Evolutionary conservation across 306 rosid genomes (phyloP).

Genomic region (Trichosanthes cucumerina): DNA sequence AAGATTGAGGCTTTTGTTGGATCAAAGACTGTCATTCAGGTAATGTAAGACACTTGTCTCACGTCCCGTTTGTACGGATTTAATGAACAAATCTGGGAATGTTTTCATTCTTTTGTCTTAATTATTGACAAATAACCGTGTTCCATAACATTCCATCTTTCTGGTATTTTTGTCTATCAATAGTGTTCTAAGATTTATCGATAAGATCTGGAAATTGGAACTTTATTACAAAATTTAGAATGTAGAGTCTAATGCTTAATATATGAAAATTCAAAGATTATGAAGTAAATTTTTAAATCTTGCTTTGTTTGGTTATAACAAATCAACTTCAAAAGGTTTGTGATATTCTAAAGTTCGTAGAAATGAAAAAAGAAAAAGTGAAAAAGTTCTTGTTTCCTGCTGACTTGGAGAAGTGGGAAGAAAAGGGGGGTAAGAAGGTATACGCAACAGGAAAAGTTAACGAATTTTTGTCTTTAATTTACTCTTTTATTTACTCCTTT

Average conservation of each 20-base stretch:
- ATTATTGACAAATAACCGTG: not conserved
- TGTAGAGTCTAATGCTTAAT: not conserved
- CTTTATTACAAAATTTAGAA: not conserved
- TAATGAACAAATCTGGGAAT: not conserved
- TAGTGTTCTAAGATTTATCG: not conserved
- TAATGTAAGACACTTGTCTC: constrained; percentile 9
- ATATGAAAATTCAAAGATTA: not conserved
- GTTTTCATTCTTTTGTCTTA: not conserved
- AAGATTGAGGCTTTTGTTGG: constrained; percentile 93
- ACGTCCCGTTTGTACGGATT: not conserved
- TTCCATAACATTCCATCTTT: not conserved
- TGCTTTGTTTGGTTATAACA: not conserved
- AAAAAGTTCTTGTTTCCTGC: not conserved
- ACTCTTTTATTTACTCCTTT: not conserved
- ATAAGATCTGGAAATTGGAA: not conserved
- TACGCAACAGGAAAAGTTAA: not conserved
- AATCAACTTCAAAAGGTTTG: not conserved
- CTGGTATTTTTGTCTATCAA: not conserved
- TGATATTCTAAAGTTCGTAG: not conserved
- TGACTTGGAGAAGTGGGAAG: not conserved
- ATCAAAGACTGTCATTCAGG: constrained; percentile 98
- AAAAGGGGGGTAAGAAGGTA: not conserved
- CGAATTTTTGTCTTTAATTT: not conserved
- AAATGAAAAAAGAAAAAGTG: not conserved
- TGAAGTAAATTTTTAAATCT: not conserved